These are phyloP conservation scores for Abelmoschus esculentus DNA, from an alignment of 345 rosid species.

Conservation along the genomic window DNA sequence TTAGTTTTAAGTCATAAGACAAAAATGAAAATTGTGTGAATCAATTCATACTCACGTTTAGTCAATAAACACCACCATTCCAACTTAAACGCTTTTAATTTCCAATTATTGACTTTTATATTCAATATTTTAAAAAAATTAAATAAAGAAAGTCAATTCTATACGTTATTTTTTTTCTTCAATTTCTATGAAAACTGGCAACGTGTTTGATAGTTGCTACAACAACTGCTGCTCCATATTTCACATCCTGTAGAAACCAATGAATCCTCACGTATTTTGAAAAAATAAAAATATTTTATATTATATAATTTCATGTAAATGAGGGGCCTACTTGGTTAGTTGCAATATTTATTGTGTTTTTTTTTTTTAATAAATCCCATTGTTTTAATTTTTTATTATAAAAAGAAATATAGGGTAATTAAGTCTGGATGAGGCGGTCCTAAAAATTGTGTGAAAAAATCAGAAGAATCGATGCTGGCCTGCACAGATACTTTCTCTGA, in stretches of 20 bases:
- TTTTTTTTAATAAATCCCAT: not conserved
- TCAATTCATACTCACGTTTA: no score
- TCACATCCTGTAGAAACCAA: no score
- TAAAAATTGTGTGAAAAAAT: not conserved
- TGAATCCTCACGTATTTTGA: no score
- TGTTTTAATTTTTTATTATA: not conserved
- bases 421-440: not conserved
- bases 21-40: no score
- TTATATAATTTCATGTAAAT: not conserved
- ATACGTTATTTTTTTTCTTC: not conserved
- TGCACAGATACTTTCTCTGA: slow-evolving; percentile 5
- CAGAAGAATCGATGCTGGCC: not conserved
- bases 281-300: no score
- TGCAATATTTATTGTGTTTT: not conserved
- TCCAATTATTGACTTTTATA: no score
- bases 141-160: slow-evolving; percentile 13
- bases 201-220: not conserved
- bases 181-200: slow-evolving; percentile 1
- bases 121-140: no score
- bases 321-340: not conserved
- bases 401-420: not conserved
- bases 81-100: no score
- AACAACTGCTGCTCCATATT: no score
- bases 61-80: not conserved
- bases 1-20: no score